Evolutionary conservation across 2,329 filamentous ascomycete species (phyloP).

Genomic region (Atkinsonella hypoxylon): DNA sequence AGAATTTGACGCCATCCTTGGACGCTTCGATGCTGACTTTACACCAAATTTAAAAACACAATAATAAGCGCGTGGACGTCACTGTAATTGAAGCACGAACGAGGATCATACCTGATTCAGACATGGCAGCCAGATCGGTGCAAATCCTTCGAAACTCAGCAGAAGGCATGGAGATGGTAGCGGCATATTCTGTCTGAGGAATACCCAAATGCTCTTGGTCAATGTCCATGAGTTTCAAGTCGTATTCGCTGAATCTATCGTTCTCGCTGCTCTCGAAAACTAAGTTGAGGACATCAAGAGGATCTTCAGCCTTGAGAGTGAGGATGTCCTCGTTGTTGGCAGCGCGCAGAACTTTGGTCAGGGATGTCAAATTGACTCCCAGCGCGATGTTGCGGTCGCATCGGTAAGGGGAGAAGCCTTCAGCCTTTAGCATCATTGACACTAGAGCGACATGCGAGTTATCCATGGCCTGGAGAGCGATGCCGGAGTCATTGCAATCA

Average conservation of each 20-base stretch:
- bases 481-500: conserved; percentile 99
- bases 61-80: background rate
- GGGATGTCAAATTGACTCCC: conserved; percentile 88
- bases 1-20: conserved; percentile 96
- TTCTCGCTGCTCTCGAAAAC: conserved; percentile 83
- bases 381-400: conserved; percentile 99
- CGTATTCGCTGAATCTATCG: conserved; percentile 95
- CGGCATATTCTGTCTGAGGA: conserved; percentile 95
- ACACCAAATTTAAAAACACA: background rate
- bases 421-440: conserved; percentile 96
- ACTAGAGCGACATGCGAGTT: conserved; percentile 98
- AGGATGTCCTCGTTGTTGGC: conserved; percentile 90
- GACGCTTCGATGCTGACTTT: conserved; percentile 87
- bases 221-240: conserved; percentile 99
- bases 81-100: background rate
- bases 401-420: conserved; percentile 87
- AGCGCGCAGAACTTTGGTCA: conserved; percentile 93
- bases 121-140: conserved; percentile 80
- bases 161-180: conserved; percentile 80
- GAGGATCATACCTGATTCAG: conserved; percentile 66
- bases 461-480: conserved; percentile 98
- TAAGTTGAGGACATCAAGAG: conserved; percentile 89
- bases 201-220: conserved; percentile 99
- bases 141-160: conserved; percentile 91
- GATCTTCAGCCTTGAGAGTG: conserved; percentile 94